Conservation (phyloP, 352 stramenopile species). For the Phytophthora meadii region DNA sequence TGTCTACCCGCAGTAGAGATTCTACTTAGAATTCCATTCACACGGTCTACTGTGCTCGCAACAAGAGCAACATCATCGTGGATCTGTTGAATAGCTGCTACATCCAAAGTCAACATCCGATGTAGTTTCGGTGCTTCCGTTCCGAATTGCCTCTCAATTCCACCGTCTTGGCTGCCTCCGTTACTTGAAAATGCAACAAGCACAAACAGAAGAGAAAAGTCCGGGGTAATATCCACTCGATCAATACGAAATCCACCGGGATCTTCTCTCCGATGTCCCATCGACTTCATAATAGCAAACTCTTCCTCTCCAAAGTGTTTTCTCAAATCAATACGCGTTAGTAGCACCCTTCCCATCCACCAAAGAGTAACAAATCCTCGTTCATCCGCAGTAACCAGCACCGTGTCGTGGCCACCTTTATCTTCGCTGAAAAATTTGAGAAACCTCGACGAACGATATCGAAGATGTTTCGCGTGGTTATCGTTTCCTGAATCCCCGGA, state of each 20-base stretch:
- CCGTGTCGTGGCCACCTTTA: constrained; percentile 20
- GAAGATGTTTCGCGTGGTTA: constrained; percentile 37
- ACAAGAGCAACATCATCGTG: constrained; percentile 45
- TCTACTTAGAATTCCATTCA: constrained; percentile 37
- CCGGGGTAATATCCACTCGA: constrained; percentile 36
- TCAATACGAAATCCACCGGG: constrained; percentile 37
- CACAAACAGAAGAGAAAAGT: constrained; percentile 53
- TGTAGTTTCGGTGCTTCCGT: constrained; percentile 15
- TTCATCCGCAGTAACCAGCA: constrained; percentile 62
- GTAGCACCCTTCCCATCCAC: constrained; percentile 65
- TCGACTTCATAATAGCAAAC: constrained; percentile 16
- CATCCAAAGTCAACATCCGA: constrained; percentile 50
- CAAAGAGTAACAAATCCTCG: constrained; percentile 52
- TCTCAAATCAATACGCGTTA: constrained; percentile 53
- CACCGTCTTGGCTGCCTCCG: background rate
- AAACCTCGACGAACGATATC: constrained; percentile 42
- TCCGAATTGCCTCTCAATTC: background rate
- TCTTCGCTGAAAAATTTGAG: constrained; percentile 13
- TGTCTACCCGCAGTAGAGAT: constrained; percentile 43
- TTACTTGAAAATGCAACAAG: constrained; percentile 30
- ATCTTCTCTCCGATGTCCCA: constrained; percentile 8
- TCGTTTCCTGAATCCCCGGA: background rate
- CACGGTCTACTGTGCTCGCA: constrained; percentile 32
- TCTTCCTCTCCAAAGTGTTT: constrained; percentile 36
- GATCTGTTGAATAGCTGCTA: constrained; percentile 36